Evolutionary conservation across 208 protist genomes (phyloP).

Genomic region (Crithidia expoeki): DNA sequence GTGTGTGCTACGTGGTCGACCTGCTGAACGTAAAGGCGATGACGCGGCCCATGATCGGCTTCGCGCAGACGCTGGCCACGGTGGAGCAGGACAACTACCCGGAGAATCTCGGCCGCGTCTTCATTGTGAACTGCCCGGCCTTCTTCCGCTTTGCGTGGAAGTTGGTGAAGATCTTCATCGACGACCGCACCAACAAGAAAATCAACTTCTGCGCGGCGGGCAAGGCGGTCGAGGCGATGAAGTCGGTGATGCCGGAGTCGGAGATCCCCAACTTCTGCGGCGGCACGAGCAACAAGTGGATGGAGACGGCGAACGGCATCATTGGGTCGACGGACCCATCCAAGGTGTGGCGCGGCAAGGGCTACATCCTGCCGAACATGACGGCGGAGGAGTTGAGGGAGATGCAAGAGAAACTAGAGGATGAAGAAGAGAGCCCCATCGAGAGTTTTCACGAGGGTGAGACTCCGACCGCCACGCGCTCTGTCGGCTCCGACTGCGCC

Average conservation of each 20-base stretch:
- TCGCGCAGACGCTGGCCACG: conserved; percentile 72
- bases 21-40: conserved; percentile 65
- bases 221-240: conserved; percentile 57
- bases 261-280: conserved; percentile 83
- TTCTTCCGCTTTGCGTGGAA: conserved; percentile 82
- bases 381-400: conserved; percentile 26
- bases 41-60: conserved; percentile 76
- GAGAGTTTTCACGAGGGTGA: conserved; percentile 30
- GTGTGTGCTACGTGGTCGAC: conserved; percentile 80
- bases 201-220: conserved; percentile 61
- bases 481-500: conserved; percentile 1
- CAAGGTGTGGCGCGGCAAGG: conserved; percentile 47
- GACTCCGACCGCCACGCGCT: conserved; percentile 28
- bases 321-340: conserved; percentile 64
- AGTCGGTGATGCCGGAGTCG: conserved; percentile 62
- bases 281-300: conserved; percentile 70
- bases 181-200: conserved; percentile 84
- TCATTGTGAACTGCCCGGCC: conserved; percentile 81
- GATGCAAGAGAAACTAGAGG: conserved; percentile 13
- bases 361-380: conserved; percentile 22
- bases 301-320: conserved; percentile 53
- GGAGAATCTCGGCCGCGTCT: conserved; percentile 73
- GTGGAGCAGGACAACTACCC: conserved; percentile 91
- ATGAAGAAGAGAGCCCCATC: conserved; percentile 19
- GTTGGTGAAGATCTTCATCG: conserved; percentile 80